phyloP scores from a whole-genome alignment of 805 yeast species.

The Millerozyma miso region DNA sequence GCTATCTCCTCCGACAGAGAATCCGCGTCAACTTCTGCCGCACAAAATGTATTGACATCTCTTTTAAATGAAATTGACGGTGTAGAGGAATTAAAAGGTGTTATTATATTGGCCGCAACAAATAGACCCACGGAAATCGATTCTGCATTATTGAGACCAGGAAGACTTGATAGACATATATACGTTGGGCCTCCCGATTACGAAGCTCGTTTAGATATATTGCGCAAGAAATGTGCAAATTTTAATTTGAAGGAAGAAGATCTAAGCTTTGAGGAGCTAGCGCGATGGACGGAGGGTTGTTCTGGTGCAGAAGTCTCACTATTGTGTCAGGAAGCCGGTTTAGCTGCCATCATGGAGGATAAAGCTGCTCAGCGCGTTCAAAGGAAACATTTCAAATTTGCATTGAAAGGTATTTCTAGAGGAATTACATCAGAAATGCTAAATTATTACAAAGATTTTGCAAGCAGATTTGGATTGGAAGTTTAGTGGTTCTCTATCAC shows the following conservation, averaged over 20 bases:
- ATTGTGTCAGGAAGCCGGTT: constrained; percentile 91
- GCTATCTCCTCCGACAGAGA: constrained; percentile 82
- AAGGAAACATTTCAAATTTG: constrained; percentile 68
- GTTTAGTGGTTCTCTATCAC: no score
- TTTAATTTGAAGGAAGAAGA: constrained; percentile 50
- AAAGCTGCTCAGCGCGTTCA: constrained; percentile 48
- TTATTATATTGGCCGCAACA: constrained; percentile 92
- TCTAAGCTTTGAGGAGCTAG: constrained; percentile 50
- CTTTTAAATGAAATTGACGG: constrained; percentile 95
- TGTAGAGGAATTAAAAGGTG: constrained; percentile 91
- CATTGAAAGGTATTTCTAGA: constrained; percentile 60
- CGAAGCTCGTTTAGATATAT: constrained; percentile 74
- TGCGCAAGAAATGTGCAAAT: constrained; percentile 61
- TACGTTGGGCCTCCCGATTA: constrained; percentile 90
- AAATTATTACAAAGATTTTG: constrained; percentile 61
- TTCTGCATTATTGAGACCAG: constrained; percentile 90
- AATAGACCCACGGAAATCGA: constrained; percentile 93
- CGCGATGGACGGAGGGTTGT: constrained; percentile 75
- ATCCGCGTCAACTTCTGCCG: constrained; percentile 58
- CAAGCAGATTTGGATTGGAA: constrained; percentile 33
- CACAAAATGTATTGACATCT: constrained; percentile 85
- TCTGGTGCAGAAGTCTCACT: constrained; percentile 96
- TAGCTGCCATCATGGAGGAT: constrained; percentile 87
- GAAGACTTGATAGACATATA: constrained; percentile 88
- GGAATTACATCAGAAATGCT: constrained; percentile 88